phyloP scores from a whole-genome alignment of 306 rosid genomes.

The apple (Malus domestica) region DNA sequence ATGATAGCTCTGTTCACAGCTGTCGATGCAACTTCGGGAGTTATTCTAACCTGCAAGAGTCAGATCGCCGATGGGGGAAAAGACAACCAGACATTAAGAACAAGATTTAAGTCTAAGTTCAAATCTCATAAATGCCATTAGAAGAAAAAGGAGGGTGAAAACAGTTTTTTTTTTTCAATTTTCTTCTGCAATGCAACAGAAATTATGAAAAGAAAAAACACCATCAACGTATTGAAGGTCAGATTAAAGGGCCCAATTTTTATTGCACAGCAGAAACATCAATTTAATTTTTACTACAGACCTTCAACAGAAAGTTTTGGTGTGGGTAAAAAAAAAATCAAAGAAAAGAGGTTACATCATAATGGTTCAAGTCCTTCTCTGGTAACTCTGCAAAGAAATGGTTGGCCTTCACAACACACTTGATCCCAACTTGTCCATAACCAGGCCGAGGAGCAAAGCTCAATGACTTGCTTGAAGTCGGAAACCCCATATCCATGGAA shows the following conservation, averaged over 20 bases:
- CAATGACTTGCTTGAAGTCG: slow-evolving; percentile 77
- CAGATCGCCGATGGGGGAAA: slow-evolving; percentile 28
- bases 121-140: slow-evolving; percentile 41
- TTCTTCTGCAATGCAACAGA: slow-evolving; percentile 23
- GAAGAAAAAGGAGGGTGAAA: slow-evolving; percentile 41
- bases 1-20: slow-evolving; percentile 77
- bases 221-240: slow-evolving; percentile 33
- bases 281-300: slow-evolving; percentile 14
- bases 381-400: slow-evolving; percentile 97
- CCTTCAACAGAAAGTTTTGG: slow-evolving; percentile 1
- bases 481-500: slow-evolving; percentile 57
- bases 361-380: slow-evolving; percentile 92
- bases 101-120: slow-evolving; percentile 31
- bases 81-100: slow-evolving; percentile 45
- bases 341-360: slow-evolving; percentile 65
- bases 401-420: slow-evolving; percentile 89
- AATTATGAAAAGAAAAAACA: slow-evolving; percentile 33
- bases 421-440: slow-evolving; percentile 84
- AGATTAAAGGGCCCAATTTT: slow-evolving; percentile 35
- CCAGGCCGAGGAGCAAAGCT: slow-evolving; percentile 88
- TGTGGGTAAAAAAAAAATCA: slow-evolving; percentile 9
- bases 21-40: slow-evolving; percentile 88
- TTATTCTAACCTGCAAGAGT: slow-evolving; percentile 64
- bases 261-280: slow-evolving; percentile 13
- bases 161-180: slow-evolving; percentile 26